Evolutionary conservation across 805 yeast genomes (phyloP), one percentile per base, ranked within the genome.

Genomic region (Myxozyma nipponensis): DNA sequence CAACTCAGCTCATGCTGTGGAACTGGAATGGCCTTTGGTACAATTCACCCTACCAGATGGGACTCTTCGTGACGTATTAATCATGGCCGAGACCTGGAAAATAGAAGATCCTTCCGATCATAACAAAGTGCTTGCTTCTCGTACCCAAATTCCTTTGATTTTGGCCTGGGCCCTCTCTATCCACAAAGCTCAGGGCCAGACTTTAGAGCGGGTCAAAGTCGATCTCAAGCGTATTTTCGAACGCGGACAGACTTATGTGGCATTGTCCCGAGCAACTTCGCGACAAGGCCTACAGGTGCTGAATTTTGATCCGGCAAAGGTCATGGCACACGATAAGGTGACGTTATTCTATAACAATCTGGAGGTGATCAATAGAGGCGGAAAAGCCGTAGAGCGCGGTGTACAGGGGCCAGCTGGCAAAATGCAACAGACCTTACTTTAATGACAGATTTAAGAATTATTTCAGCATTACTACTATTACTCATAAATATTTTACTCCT

Each of bases 121-220:
- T 22, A 87, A 84, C 19, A 73, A 73, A 6, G 78, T 83, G 0
- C 58, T 87, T 13, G 95, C 86, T 0, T 74, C 84, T 1, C 73
- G 97, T 60, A 72, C 75, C 0, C 98, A 93, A 63, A 59, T 93
- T 1, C 98, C 98, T 0, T 69, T 93, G 46, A 82, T 91, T 60
- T 71, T 90, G n/a, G 95, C 98, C 0, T 93, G 98, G 97, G 89
- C 98, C 0, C 68, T 93, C 39, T 89, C 97, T 0, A 90, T 93
- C 40, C 98, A 93, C 65, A 91, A 93, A 69, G 82, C 97, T 0
- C 98, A 91, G 66, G 98, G 98, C 0, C 90, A 91, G 67, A 86
- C 98, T 0, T 67, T 89, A 39, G 81, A 83, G 3, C 74, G 78
- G 48, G 89, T 86, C 3, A 77, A 77, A 55, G 95, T 91, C 4